These are phyloP conservation scores for Boletus semigastroideus DNA, from an alignment of 1,284 basidiomycete species.

Conservation along the genomic window DNA sequence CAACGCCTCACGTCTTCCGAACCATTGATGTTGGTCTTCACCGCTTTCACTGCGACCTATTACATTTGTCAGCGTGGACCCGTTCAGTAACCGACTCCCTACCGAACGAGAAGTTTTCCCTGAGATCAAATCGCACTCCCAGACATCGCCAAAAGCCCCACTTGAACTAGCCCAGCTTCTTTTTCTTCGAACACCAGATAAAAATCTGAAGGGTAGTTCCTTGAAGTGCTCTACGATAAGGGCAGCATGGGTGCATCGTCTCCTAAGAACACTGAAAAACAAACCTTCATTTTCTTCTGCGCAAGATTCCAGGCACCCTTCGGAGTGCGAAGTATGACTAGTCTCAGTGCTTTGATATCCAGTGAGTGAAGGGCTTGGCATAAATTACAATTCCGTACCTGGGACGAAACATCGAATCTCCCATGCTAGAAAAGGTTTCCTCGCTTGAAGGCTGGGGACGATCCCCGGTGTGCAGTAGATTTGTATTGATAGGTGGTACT, in stretches of 20 bases:
- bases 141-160: conserved; percentile 28
- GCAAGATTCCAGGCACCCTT: conserved; percentile 3
- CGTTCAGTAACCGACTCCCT: background rate
- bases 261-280: background rate
- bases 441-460: conserved; percentile 6
- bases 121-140: conserved; percentile 25
- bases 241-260: background rate
- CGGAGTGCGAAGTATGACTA: conserved; percentile 18
- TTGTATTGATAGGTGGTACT: conserved; percentile 3
- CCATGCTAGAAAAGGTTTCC: conserved; percentile 9
- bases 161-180: conserved; percentile 4
- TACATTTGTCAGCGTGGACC: background rate
- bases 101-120: conserved; percentile 10
- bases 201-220: conserved; percentile 13
- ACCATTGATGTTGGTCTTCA: conserved; percentile 7
- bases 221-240: conserved; percentile 9
- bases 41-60: conserved; percentile 28
- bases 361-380: conserved; percentile 4
- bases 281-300: conserved; percentile 15
- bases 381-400: conserved; percentile 10
- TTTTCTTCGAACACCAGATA: conserved; percentile 13
- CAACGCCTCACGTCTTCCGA: background rate
- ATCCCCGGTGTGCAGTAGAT: background rate
- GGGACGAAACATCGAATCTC: conserved; percentile 5
- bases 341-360: background rate